phyloP scores from a whole-genome alignment of 345 rosid genomes.

The Excoecaria agallocha region DNA sequence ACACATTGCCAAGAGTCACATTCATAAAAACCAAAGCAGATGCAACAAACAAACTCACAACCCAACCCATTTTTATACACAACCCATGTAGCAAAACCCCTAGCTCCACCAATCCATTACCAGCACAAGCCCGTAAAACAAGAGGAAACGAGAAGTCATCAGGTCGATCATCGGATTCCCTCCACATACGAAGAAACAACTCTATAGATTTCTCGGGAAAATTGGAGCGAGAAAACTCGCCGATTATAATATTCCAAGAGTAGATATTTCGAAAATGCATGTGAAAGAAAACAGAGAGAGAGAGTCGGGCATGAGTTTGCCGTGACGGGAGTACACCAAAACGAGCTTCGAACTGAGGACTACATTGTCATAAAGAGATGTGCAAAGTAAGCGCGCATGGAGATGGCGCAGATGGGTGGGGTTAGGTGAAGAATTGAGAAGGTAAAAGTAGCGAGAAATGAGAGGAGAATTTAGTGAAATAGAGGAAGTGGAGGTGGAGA shows the following conservation, averaged over 20 bases:
- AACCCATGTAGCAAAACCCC: conserved; percentile 45
- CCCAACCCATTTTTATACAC: conserved; percentile 47
- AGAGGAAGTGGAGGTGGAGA: not conserved
- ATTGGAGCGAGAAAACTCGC: conserved; percentile 56
- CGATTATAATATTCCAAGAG: conserved; percentile 67
- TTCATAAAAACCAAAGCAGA: conserved; percentile 52
- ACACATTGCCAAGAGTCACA: conserved; percentile 29
- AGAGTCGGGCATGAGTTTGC: conserved; percentile 38
- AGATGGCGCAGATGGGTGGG: conserved; percentile 46
- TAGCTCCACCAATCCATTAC: conserved; percentile 16
- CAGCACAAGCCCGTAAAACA: conserved; percentile 55
- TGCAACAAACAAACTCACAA: conserved; percentile 42
- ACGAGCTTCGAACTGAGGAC: conserved; percentile 54
- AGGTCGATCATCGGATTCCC: conserved; percentile 32
- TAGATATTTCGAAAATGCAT: conserved; percentile 55
- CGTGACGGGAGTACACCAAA: conserved; percentile 48
- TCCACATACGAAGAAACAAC: conserved; percentile 55
- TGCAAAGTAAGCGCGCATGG: conserved; percentile 59
- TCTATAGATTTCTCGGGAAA: conserved; percentile 32
- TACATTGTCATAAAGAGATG: conserved; percentile 45
- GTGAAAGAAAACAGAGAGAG: conserved; percentile 56
- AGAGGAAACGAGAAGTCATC: conserved; percentile 66
- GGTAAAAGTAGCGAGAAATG: conserved; percentile 35
- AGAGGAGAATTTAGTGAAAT: not conserved
- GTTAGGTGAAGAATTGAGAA: conserved; percentile 48